These are phyloP conservation scores for Gyrodon lividus DNA, from an alignment of 768 basidiomycete genomes.

Conservation along the genomic window DNA sequence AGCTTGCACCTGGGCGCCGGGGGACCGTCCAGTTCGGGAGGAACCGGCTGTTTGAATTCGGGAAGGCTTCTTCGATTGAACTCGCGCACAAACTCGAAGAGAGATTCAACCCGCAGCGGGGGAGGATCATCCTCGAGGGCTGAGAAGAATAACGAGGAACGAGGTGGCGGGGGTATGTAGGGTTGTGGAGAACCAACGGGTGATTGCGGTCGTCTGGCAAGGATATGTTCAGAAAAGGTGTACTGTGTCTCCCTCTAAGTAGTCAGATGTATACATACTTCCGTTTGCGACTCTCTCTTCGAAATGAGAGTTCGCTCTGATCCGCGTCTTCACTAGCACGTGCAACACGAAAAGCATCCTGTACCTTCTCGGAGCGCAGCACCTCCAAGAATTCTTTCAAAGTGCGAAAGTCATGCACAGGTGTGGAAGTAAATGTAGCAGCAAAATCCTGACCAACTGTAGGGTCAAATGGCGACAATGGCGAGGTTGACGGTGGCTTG, in stretches of 20 bases:
- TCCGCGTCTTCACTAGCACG: conserved; percentile 55
- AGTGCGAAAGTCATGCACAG: conserved; percentile 44
- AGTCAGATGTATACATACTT: conserved; percentile 40
- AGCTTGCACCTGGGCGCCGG: conserved; percentile 36
- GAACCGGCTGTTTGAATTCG: conserved; percentile 9
- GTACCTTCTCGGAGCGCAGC: conserved; percentile 50
- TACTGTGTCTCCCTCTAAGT: neutral
- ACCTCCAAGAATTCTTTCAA: conserved; percentile 48
- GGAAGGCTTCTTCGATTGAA: conserved; percentile 43
- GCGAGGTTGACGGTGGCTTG: conserved; percentile 33
- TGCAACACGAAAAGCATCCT: conserved; percentile 57
- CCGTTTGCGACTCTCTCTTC: conserved; percentile 54
- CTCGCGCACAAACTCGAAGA: conserved; percentile 54
- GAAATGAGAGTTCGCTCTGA: conserved; percentile 45
- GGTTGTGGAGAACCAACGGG: conserved; percentile 61
- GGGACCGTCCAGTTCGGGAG: neutral
- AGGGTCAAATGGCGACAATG: conserved; percentile 23
- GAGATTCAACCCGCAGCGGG: conserved; percentile 42
- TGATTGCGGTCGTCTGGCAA: conserved; percentile 47
- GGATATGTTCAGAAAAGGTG: neutral
- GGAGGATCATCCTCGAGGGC: conserved; percentile 34
- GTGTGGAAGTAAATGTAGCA: conserved; percentile 26
- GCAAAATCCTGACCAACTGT: conserved; percentile 29
- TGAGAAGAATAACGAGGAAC: conserved; percentile 42
- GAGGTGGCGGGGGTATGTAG: conserved; percentile 44